Percentiles rank a stretch among this genome's conserved stretches.
Conservation (phyloP, 164 flowering plant genomes). For the Nymphaea colorata region DNA sequence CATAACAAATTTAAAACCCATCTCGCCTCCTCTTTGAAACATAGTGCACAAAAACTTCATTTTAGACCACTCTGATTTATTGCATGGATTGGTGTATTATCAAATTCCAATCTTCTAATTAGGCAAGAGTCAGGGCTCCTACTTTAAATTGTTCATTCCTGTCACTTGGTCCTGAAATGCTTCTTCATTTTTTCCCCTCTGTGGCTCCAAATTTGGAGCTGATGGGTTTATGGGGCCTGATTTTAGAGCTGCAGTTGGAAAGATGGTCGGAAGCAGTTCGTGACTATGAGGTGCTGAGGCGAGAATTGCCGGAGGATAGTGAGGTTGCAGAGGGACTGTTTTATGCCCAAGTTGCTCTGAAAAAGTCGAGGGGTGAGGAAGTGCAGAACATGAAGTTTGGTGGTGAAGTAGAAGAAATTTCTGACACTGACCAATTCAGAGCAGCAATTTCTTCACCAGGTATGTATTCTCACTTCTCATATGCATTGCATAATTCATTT, state of each 20-base stretch:
- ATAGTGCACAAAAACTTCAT: too few relatives aligned
- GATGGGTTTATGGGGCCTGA: neutral
- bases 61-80: too few relatives aligned
- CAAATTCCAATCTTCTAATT: too few relatives aligned
- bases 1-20: too few relatives aligned
- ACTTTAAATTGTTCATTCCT: too few relatives aligned
- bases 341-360: conserved; percentile 76
- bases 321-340: conserved; percentile 69
- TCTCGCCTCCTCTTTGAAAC: too few relatives aligned
- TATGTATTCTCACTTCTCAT: conserved; percentile 7
- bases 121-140: too few relatives aligned
- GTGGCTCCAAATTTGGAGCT: neutral
- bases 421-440: conserved; percentile 52
- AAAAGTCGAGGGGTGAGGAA: conserved; percentile 82
- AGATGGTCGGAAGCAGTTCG: conserved; percentile 71
- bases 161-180: too few relatives aligned
- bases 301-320: conserved; percentile 56
- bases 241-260: conserved; percentile 39
- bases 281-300: conserved; percentile 70
- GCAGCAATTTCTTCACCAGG: conserved; percentile 68
- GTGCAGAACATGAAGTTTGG: conserved; percentile 73
- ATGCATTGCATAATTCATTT: too few relatives aligned
- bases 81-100: too few relatives aligned
- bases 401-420: conserved; percentile 79
- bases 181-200: too few relatives aligned